These are phyloP conservation scores for Elsinoe necatrix DNA, from an alignment of 2,329 filamentous ascomycete species.

Conservation along the genomic window DNA sequence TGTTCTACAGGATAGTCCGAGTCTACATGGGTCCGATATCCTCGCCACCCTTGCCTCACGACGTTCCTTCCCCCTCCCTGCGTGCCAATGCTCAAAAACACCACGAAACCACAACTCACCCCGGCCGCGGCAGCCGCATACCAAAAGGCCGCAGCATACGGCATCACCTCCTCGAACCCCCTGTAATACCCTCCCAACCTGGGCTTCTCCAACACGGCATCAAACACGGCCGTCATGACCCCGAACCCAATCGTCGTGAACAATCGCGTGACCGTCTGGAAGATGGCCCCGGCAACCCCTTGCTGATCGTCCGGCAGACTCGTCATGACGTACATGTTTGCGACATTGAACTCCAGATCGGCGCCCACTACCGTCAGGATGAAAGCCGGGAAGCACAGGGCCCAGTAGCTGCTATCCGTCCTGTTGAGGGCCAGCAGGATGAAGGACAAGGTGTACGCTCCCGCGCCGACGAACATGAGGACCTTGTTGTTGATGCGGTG, in stretches of 20 bases:
- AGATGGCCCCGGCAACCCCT: slow-evolving; percentile 57
- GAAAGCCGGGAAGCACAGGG: slow-evolving; percentile 54
- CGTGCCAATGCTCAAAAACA: slow-evolving; percentile 47
- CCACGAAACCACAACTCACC: slow-evolving; percentile 40
- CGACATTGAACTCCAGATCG: slow-evolving; percentile 62
- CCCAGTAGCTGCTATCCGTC: slow-evolving; percentile 53
- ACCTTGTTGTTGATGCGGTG: slow-evolving; percentile 57
- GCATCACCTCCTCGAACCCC: slow-evolving; percentile 32
- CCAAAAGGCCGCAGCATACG: slow-evolving; percentile 47
- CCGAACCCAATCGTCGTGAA: slow-evolving; percentile 53
- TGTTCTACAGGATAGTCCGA: too few species aligned
- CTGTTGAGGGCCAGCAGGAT: slow-evolving; percentile 51
- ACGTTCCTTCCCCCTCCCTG: slow-evolving; percentile 39
- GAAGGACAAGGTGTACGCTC: slow-evolving; percentile 38
- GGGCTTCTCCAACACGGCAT: slow-evolving; percentile 33
- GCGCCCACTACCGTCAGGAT: slow-evolving; percentile 56
- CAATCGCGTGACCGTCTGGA: slow-evolving; percentile 57
- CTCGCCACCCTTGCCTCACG: too few species aligned
- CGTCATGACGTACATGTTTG: slow-evolving; percentile 65
- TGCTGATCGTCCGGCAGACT: slow-evolving; percentile 55
- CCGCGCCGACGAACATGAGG: slow-evolving; percentile 48
- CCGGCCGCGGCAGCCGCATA: slow-evolving; percentile 40
- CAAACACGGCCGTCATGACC: slow-evolving; percentile 54
- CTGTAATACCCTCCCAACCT: slow-evolving; percentile 28
- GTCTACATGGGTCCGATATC: too few species aligned